Evolutionary conservation across 78 protist genomes (phyloP), one percentile per base, ranked within the genome.

Genomic region (Trichosphaerium sp.): DNA sequence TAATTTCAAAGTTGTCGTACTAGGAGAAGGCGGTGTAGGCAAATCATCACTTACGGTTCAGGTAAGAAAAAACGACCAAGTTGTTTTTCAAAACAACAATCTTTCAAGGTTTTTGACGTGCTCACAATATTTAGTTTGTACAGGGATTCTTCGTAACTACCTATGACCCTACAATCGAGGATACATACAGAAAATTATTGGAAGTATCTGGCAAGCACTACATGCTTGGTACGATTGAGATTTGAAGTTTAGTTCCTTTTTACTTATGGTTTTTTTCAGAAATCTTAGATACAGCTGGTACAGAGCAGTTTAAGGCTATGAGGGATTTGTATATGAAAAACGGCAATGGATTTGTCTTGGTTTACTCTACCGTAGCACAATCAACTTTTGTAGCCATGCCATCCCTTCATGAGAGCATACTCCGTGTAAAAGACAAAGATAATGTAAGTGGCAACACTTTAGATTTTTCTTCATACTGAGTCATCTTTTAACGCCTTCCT

Each of bases 11-110:
- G 49, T 85, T 15, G 94, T 86, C 31, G 80, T 89, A 15, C 71
- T 89, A 55, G 94, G 94, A 12, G 85, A 78, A 8, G 94, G 94
- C 38, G 94, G 88, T 51, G 94, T 89, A 25, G 94, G 94, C 70
- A 67, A 65, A 18, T 48, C 31, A 40, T 47, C 21, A 57, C 21
- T 29, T 38, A n/a, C 37, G 56, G 21, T 38, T 57, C 21, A n/a
- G 21, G 21, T 21, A 57, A 57, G 21, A 38, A 57, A 38, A 57
- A 57, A 57, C 21, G 21, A 57, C 40, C 12, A 65, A 51, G n/a
- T n/a, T n/a, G n/a, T n/a, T n/a, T n/a, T n/a, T n/a, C n/a, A n/a
- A n/a, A n/a, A n/a, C n/a, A n/a, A n/a, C n/a, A n/a, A n/a, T n/a
- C n/a, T n/a, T n/a, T n/a, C n/a, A n/a, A n/a, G n/a, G n/a, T n/a